Conservation (phyloP, 129 eudicot genomes). For the Helianthus tuberosus region DNA sequence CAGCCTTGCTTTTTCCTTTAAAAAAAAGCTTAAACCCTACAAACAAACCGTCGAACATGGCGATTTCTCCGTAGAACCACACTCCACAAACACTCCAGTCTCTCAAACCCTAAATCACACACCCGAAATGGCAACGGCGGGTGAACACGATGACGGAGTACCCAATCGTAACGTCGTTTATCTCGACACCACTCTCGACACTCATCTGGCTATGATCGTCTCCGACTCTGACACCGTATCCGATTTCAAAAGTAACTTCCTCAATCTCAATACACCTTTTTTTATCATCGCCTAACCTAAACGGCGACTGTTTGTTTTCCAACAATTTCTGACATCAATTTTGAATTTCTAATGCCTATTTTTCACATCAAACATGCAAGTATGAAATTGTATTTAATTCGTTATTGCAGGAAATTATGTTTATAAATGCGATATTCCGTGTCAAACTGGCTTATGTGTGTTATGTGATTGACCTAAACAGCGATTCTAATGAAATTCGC, state of each 20-base stretch:
- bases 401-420: neutral
- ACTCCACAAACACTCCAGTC: neutral
- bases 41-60: neutral
- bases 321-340: neutral
- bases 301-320: neutral
- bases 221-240: slow-evolving; percentile 51
- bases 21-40: slow-evolving; percentile 12
- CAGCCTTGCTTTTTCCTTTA: neutral
- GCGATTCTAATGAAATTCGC: neutral
- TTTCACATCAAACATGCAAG: neutral
- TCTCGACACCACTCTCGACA: slow-evolving; percentile 74
- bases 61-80: neutral
- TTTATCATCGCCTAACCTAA: neutral
- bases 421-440: neutral
- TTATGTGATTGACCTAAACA: neutral
- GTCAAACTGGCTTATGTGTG: neutral
- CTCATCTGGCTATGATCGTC: slow-evolving; percentile 57
- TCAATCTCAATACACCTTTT: slow-evolving; percentile 5
- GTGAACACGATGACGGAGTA: slow-evolving; percentile 10
- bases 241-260: slow-evolving; percentile 53
- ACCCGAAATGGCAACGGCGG: slow-evolving; percentile 22
- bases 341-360: neutral
- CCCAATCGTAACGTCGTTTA: slow-evolving; percentile 43
- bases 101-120: slow-evolving; percentile 9
- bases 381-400: neutral